These are phyloP conservation scores for Cordyceps cateniannulata DNA, from an alignment of 2,329 filamentous ascomycete species.

Conservation along the genomic window DNA sequence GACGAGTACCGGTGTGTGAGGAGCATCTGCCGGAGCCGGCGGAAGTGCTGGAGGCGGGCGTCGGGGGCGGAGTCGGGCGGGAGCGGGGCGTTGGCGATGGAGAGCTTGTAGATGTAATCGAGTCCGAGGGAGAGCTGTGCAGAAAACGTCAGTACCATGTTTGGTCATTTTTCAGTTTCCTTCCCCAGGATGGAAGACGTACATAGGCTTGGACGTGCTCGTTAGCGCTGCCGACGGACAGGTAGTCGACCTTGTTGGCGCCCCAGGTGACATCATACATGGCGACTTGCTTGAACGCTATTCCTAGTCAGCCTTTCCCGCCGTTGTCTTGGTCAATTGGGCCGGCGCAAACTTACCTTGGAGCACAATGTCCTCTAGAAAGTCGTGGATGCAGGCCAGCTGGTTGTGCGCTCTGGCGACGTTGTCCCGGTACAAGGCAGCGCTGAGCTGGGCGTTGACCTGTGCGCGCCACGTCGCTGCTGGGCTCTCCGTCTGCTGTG, in stretches of 20 bases:
- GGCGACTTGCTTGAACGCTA: neutral
- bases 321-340: neutral
- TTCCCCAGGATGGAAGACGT: neutral
- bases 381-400: slow-evolving; percentile 6
- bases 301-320: neutral
- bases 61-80: neutral
- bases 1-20: neutral
- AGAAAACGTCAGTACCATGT: neutral
- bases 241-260: slow-evolving; percentile 1
- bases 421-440: neutral
- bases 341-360: neutral
- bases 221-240: neutral
- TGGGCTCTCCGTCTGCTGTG: neutral
- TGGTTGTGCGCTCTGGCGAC: slow-evolving; percentile 1
- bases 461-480: neutral
- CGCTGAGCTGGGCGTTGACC: slow-evolving; percentile 1
- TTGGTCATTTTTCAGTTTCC: neutral
- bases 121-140: slow-evolving; percentile 3
- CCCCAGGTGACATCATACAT: slow-evolving; percentile 5
- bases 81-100: neutral
- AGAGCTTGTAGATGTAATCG: slow-evolving; percentile 5
- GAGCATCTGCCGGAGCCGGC: neutral
- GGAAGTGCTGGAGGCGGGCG: neutral
- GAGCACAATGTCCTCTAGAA: slow-evolving; percentile 1
- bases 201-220: neutral